Evolutionary conservation across 805 yeast genomes (phyloP).

Genomic region (Barnettozyma vustinii): DNA sequence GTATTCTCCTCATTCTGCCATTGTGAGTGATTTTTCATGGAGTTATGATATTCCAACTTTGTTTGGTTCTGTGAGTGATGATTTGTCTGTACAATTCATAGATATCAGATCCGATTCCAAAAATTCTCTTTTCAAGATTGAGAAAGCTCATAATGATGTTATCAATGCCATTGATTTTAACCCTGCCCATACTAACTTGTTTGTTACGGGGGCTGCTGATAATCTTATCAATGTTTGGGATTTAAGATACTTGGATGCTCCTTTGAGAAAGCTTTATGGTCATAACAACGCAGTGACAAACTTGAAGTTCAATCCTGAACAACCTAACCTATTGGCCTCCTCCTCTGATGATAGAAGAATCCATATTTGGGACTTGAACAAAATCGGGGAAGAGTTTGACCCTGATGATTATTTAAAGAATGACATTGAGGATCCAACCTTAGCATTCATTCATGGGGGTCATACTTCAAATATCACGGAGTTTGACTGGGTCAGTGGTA

Average conservation of each 20-base stretch:
- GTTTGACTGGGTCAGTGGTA: conserved; percentile 58
- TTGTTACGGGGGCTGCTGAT: conserved; percentile 78
- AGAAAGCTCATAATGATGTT: conserved; percentile 50
- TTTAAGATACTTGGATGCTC: conserved; percentile 52
- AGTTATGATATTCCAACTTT: conserved; percentile 37
- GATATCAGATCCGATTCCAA: conserved; percentile 42
- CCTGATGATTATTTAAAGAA: conserved; percentile 49
- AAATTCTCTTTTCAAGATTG: conserved; percentile 36
- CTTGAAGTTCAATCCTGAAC: conserved; percentile 46
- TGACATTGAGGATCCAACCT: conserved; percentile 67
- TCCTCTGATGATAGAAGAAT: conserved; percentile 65
- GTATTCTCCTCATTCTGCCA: conserved; percentile 44
- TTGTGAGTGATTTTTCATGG: conserved; percentile 66
- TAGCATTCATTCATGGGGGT: conserved; percentile 80
- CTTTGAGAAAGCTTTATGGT: conserved; percentile 63
- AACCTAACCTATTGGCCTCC: conserved; percentile 50
- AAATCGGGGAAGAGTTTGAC: conserved; percentile 51
- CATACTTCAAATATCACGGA: conserved; percentile 69
- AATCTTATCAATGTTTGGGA: conserved; percentile 73
- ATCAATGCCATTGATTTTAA: conserved; percentile 68
- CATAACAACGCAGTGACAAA: conserved; percentile 54
- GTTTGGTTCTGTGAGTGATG: conserved; percentile 72
- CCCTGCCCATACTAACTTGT: conserved; percentile 43
- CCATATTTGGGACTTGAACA: conserved; percentile 66
- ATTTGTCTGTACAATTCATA: conserved; percentile 52